Percentiles rank a stretch among this genome's conserved stretches.
Evolutionary conservation across 768 basidiomycete genomes (phyloP).

Genomic region (Collybiopsis luxurians): DNA sequence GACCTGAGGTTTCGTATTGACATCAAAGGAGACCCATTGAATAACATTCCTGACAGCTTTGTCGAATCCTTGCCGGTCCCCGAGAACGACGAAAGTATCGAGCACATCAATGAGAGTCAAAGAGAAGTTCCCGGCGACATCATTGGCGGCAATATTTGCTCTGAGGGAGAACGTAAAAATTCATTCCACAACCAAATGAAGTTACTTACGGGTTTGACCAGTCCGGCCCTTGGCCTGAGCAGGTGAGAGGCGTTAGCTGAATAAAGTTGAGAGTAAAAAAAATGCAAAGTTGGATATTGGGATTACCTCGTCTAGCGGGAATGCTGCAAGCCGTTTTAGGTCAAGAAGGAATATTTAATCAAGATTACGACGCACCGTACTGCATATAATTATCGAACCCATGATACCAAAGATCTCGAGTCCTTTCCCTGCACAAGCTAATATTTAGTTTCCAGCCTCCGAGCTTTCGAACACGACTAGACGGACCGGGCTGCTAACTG

Average conservation of each 20-base stretch:
- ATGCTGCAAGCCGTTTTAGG: slow-evolving; percentile 45
- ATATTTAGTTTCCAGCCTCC: not conserved
- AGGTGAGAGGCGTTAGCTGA: slow-evolving; percentile 87
- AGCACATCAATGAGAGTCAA: slow-evolving; percentile 79
- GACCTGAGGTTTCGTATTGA: slow-evolving; percentile 95
- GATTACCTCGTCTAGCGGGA: slow-evolving; percentile 78
- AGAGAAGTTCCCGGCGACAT: slow-evolving; percentile 93
- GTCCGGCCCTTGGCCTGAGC: slow-evolving; percentile 84
- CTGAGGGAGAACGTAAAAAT: slow-evolving; percentile 27
- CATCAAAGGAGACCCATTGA: slow-evolving; percentile 83
- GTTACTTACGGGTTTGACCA: slow-evolving; percentile 74
- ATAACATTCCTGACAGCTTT: slow-evolving; percentile 82
- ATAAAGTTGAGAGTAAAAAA: not conserved
- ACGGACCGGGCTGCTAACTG: slow-evolving; percentile 57
- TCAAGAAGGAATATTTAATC: slow-evolving; percentile 12
- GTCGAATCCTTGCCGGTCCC: slow-evolving; percentile 77
- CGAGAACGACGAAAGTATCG: slow-evolving; percentile 87
- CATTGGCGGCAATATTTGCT: slow-evolving; percentile 78
- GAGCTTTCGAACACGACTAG: not conserved
- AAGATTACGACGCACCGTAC: slow-evolving; percentile 48
- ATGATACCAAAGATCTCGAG: slow-evolving; percentile 84
- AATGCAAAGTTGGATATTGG: slow-evolving; percentile 1
- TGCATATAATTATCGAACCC: slow-evolving; percentile 89
- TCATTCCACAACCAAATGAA: slow-evolving; percentile 5
- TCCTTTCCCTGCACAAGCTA: slow-evolving; percentile 50